phyloP scores from a whole-genome alignment of 2,329 filamentous ascomycete genomes.

The Talaromyces funiculosus region DNA sequence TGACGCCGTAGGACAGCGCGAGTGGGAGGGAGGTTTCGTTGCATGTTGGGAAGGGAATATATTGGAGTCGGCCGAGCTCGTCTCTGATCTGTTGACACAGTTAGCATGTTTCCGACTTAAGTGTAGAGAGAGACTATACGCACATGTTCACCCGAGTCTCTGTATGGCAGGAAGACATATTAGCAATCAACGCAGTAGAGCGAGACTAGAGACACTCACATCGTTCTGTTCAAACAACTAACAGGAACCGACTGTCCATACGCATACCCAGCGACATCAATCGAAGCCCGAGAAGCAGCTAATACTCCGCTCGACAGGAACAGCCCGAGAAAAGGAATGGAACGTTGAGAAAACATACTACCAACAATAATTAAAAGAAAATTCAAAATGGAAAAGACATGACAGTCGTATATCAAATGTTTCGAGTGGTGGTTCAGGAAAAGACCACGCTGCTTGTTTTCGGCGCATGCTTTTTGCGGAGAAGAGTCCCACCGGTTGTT shows the following conservation, averaged over 20 bases:
- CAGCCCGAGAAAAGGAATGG: constrained; percentile 12
- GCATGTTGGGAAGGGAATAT: constrained; percentile 84
- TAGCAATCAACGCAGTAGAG: neutral
- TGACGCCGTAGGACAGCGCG: constrained; percentile 75
- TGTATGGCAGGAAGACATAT: constrained; percentile 10
- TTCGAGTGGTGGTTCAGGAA: neutral
- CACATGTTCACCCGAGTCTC: constrained; percentile 31
- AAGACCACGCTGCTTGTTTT: constrained; percentile 8
- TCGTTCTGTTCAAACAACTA: constrained; percentile 68
- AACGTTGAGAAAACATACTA: constrained; percentile 5
- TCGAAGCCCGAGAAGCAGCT: neutral
- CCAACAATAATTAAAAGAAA: neutral
- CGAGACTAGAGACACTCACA: constrained; percentile 46
- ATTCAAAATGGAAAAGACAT: neutral
- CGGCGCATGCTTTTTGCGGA: neutral
- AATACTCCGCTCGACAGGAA: neutral
- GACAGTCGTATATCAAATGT: neutral
- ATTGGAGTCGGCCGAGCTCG: constrained; percentile 74
- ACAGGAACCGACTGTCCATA: constrained; percentile 62
- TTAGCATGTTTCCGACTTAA: neutral
- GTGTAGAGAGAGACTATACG: constrained; percentile 13
- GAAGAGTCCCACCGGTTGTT: neutral
- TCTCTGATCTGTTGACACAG: constrained; percentile 58
- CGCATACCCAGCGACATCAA: constrained; percentile 29
- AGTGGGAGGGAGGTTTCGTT: constrained; percentile 80